Conservation (phyloP, 2,329 filamentous ascomycete genomes). For the Uncinocarpus reesii region DNA sequence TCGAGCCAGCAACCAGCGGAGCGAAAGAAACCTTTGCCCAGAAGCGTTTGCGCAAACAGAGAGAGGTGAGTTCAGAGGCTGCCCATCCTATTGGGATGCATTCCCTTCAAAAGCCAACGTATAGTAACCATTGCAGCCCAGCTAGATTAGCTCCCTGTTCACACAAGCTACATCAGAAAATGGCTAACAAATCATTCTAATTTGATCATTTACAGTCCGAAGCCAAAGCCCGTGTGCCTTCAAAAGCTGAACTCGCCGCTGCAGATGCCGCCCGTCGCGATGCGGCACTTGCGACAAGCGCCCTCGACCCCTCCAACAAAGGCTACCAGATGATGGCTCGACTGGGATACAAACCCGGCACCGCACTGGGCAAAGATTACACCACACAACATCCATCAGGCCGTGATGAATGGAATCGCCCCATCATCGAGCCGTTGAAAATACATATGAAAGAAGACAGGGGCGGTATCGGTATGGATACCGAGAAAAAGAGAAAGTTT, state of each 20-base stretch:
- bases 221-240: conserved; percentile 53
- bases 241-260: conserved; percentile 71
- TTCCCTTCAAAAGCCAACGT: conserved; percentile 2
- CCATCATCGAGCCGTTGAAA: conserved; percentile 60
- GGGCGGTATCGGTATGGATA: conserved; percentile 73
- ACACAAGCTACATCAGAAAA: conserved; percentile 55
- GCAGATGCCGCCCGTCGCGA: conserved; percentile 64
- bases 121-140: conserved; percentile 7
- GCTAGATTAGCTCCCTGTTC: no score
- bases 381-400: conserved; percentile 24
- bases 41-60: conserved; percentile 45
- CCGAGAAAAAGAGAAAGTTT: conserved; percentile 68
- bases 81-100: no score
- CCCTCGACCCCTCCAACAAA: conserved; percentile 66
- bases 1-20: conserved; percentile 44
- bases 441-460: conserved; percentile 68
- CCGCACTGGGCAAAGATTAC: conserved; percentile 57
- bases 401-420: conserved; percentile 23
- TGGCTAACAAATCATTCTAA: conserved; percentile 56
- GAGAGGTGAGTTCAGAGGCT: conserved; percentile 37
- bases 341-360: conserved; percentile 76
- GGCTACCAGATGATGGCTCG: conserved; percentile 94
- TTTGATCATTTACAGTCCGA: conserved; percentile 49
- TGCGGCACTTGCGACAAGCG: conserved; percentile 61
- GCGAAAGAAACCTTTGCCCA: conserved; percentile 55